Percentiles rank a stretch among this genome's conserved stretches.
Conservation (phyloP, 2,329 filamentous ascomycete species). For the Hymenoscyphus fraxineus region DNA sequence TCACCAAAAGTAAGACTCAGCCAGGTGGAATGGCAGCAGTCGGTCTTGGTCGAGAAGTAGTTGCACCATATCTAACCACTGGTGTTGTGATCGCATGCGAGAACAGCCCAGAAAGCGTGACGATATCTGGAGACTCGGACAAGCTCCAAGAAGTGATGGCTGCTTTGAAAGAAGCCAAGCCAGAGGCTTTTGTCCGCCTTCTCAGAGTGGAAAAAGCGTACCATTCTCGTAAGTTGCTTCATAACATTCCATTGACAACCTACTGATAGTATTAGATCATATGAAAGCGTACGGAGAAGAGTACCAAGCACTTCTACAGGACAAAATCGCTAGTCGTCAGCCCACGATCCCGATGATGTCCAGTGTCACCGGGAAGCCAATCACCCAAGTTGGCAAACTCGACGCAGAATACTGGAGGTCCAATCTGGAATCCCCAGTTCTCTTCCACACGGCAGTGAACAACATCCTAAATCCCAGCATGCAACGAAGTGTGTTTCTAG, state of each 20-base stretch:
- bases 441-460: conserved; percentile 16
- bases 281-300: conserved; percentile 29
- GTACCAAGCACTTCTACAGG: conserved; percentile 14
- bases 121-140: conserved; percentile 24
- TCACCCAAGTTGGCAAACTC: conserved; percentile 4
- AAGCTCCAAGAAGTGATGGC: conserved; percentile 18
- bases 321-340: neutral
- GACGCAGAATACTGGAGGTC: conserved; percentile 40
- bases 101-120: conserved; percentile 27
- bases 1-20: neutral
- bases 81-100: conserved; percentile 34
- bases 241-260: neutral
- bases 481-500: conserved; percentile 20
- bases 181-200: conserved; percentile 22
- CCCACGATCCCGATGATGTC: conserved; percentile 17
- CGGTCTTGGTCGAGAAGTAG: conserved; percentile 32
- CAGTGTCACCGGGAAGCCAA: conserved; percentile 15
- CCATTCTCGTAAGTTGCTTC: conserved; percentile 32
- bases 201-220: conserved; percentile 29
- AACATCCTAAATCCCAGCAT: neutral
- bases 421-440: conserved; percentile 18
- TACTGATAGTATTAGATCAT: conserved; percentile 27
- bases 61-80: conserved; percentile 20
- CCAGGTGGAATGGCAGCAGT: conserved; percentile 49
- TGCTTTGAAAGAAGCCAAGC: conserved; percentile 19